Percentiles rank a stretch among this genome's conserved stretches.
Evolutionary conservation across 2,329 filamentous ascomycete genomes (phyloP).

Genomic region (Atkinsonella hypoxylon): DNA sequence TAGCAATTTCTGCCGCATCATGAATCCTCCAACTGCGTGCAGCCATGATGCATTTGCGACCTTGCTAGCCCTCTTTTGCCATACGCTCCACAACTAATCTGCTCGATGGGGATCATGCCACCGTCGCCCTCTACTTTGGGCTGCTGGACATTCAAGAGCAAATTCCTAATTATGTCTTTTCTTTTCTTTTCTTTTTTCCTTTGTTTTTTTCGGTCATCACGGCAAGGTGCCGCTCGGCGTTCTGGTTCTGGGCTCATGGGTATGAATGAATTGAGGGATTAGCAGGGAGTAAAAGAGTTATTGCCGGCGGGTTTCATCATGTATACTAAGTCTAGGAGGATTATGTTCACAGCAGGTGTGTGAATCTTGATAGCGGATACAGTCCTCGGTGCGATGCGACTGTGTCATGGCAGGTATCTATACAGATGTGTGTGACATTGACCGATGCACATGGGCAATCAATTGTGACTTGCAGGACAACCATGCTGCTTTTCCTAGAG

Average conservation of each 20-base stretch:
- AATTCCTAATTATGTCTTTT: background rate
- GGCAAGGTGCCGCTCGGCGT: slow-evolving; percentile 1
- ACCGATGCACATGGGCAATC: too few species aligned
- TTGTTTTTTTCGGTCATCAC: background rate
- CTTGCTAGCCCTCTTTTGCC: background rate
- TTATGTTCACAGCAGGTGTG: background rate
- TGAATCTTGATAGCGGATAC: background rate
- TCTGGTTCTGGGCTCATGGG: background rate
- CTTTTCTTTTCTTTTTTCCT: background rate
- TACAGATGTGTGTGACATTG: too few species aligned
- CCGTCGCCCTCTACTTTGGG: background rate
- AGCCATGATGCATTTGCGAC: background rate
- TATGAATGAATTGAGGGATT: background rate
- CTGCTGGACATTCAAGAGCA: background rate
- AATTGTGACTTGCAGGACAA: too few species aligned
- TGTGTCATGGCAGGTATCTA: too few species aligned
- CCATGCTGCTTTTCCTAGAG: too few species aligned
- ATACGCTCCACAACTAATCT: background rate
- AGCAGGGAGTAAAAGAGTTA: slow-evolving; percentile 1
- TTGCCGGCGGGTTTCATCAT: background rate
- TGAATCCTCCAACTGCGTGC: slow-evolving; percentile 5
- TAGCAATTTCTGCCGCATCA: slow-evolving; percentile 34
- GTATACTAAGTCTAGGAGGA: slow-evolving; percentile 2
- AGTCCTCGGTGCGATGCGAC: too few species aligned
- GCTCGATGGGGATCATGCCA: background rate